These are phyloP conservation scores for Leccinum barrowsii DNA, from an alignment of 768 basidiomycete genomes.

Conservation along the genomic window DNA sequence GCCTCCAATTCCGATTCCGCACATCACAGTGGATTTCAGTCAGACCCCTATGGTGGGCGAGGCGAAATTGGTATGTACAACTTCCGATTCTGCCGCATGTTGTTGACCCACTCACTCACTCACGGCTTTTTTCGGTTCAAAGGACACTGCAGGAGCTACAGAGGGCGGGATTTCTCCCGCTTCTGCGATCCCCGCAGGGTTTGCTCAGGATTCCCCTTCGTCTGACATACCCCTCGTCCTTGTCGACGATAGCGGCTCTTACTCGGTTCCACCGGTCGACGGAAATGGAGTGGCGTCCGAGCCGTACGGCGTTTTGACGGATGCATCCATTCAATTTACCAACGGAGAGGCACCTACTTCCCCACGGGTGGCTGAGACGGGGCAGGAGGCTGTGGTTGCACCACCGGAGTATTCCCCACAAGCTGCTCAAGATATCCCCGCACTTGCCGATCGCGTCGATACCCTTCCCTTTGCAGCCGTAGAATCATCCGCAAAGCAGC, in stretches of 20 bases:
- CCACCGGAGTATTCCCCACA: background rate
- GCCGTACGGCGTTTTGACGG: conserved; percentile 16
- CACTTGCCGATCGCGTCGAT: background rate
- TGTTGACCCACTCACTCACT: background rate
- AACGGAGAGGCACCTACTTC: background rate
- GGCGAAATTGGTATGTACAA: conserved; percentile 14
- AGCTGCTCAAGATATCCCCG: background rate
- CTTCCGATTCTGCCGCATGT: background rate
- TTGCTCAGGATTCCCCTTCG: conserved; percentile 4
- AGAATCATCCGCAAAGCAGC: background rate
- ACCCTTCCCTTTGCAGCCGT: background rate
- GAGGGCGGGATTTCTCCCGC: conserved; percentile 12
- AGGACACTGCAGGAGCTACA: conserved; percentile 24
- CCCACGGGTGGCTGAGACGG: background rate
- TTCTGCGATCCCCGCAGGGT: background rate
- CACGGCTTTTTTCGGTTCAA: background rate
- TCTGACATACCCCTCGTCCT: conserved; percentile 28
- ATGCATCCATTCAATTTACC: conserved; percentile 13
- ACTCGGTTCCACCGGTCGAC: conserved; percentile 5
- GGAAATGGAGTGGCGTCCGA: conserved; percentile 11
- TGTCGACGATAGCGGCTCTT: conserved; percentile 35
- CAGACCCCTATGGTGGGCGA: conserved; percentile 31
- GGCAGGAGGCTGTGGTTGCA: background rate
- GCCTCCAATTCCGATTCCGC: conserved; percentile 17
- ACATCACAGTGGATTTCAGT: conserved; percentile 13